A percentile compares a stretch with the other conserved stretches of the same genome.
Evolutionary conservation across 1,284 basidiomycete species (phyloP).

Genomic region (Trametes hirsuta): DNA sequence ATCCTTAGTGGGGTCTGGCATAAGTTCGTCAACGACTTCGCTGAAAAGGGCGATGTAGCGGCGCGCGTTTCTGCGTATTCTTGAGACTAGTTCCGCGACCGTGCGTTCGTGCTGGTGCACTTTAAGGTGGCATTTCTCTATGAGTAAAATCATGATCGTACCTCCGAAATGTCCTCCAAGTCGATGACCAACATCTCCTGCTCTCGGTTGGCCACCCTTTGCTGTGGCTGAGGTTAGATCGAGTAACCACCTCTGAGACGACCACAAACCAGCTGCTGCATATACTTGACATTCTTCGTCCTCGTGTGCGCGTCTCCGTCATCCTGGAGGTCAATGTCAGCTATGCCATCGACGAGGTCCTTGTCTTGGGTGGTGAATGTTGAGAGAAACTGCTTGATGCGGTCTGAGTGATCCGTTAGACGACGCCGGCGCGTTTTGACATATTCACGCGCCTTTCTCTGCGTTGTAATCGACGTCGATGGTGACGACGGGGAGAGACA

Average conservation of each 20-base stretch:
- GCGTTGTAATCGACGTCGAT: conserved; percentile 53
- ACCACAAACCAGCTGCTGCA: conserved; percentile 79
- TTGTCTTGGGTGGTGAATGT: conserved; percentile 67
- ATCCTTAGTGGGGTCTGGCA: conserved; percentile 87
- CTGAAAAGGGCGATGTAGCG: conserved; percentile 92
- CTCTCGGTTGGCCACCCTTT: conserved; percentile 92
- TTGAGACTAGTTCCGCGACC: conserved; percentile 66
- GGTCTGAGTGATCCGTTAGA: conserved; percentile 46
- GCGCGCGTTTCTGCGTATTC: conserved; percentile 85
- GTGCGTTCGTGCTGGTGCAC: conserved; percentile 63
- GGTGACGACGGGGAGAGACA: conserved; percentile 55
- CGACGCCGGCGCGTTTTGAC: background rate
- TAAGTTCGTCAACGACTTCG: conserved; percentile 87
- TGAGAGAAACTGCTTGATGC: conserved; percentile 71
- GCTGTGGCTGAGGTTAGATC: conserved; percentile 48
- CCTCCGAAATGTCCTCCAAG: conserved; percentile 78
- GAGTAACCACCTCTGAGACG: conserved; percentile 25
- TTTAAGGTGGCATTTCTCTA: background rate
- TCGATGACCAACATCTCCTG: conserved; percentile 85
- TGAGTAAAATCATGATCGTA: conserved; percentile 33
- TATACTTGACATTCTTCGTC: conserved; percentile 76
- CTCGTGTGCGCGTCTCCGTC: conserved; percentile 46
- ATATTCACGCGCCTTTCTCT: conserved; percentile 39
- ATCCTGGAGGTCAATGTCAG: conserved; percentile 70
- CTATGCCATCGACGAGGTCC: conserved; percentile 70